Conservation (phyloP, 2,329 filamentous ascomycete species). For the Trichoderma gracile region DNA sequence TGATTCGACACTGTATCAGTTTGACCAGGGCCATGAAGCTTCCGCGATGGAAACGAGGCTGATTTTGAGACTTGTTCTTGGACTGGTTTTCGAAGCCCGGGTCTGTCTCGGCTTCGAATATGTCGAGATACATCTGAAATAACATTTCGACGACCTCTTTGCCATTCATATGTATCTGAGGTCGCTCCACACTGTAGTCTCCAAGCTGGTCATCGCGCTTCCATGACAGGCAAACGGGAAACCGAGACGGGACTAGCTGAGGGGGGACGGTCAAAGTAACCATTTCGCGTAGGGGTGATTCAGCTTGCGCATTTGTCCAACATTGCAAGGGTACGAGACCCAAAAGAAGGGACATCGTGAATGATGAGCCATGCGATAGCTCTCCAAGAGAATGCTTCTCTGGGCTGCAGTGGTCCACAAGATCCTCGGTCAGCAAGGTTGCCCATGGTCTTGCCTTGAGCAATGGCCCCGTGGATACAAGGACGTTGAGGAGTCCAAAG, state of each 20-base stretch:
- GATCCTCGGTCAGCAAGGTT: conserved; percentile 51
- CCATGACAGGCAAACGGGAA: conserved; percentile 40
- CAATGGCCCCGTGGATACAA: conserved; percentile 49
- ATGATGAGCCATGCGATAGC: conserved; percentile 49
- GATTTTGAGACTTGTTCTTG: conserved; percentile 27
- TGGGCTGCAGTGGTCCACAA: conserved; percentile 38
- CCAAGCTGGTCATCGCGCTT: conserved; percentile 40
- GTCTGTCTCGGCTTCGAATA: conserved; percentile 43
- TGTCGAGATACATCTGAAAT: conserved; percentile 45
- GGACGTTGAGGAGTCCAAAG: conserved; percentile 41
- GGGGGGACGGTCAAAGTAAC: conserved; percentile 25
- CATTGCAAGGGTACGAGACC: conserved; percentile 53
- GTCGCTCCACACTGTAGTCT: conserved; percentile 27
- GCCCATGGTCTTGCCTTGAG: conserved; percentile 47
- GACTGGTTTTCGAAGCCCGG: not conserved
- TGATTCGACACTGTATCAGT: conserved; percentile 38
- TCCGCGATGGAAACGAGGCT: conserved; percentile 41
- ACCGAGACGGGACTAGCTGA: conserved; percentile 26
- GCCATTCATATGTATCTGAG: conserved; percentile 39
- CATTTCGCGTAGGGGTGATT: conserved; percentile 45
- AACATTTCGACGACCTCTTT: conserved; percentile 43
- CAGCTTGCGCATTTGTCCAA: conserved; percentile 50
- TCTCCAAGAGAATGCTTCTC: conserved; percentile 39
- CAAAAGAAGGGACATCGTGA: conserved; percentile 51
- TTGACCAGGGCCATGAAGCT: conserved; percentile 45